Evolutionary conservation across 768 basidiomycete genomes (phyloP).

Genomic region (Brasilioporus rufonigricans): DNA sequence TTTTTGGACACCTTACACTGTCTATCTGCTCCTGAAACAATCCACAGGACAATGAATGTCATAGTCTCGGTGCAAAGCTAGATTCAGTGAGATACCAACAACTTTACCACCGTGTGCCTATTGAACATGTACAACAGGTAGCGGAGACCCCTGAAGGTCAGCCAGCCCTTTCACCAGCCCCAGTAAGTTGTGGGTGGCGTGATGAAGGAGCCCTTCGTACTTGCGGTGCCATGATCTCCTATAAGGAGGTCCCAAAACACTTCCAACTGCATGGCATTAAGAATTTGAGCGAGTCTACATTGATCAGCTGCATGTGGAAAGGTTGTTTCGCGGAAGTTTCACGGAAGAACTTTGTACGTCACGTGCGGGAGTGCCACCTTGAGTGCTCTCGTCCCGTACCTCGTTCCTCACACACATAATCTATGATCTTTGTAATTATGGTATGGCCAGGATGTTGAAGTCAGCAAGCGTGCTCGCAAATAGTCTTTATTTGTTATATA

Average conservation of each 20-base stretch:
- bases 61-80: not conserved
- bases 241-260: not conserved
- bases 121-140: not conserved
- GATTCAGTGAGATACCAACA: not conserved
- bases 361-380: not conserved
- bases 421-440: not conserved
- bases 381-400: not conserved
- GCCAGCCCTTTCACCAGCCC: not conserved
- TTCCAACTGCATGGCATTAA: not conserved
- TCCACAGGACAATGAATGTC: not conserved
- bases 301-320: not conserved
- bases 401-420: not conserved
- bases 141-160: too few relatives aligned
- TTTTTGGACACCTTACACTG: not conserved
- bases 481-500: too few relatives aligned
- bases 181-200: not conserved
- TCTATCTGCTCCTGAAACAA: not conserved
- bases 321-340: not conserved
- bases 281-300: rapidly evolving
- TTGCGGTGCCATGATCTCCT: not conserved
- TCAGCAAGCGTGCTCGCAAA: too few relatives aligned
- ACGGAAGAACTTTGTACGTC: conserved; percentile 6
- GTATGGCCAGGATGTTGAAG: too few relatives aligned
- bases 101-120: not conserved
- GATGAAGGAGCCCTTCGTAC: too few relatives aligned